phyloP scores from a whole-genome alignment of 2,329 filamentous ascomycete species.

The Lecanicillium sp. region DNA sequence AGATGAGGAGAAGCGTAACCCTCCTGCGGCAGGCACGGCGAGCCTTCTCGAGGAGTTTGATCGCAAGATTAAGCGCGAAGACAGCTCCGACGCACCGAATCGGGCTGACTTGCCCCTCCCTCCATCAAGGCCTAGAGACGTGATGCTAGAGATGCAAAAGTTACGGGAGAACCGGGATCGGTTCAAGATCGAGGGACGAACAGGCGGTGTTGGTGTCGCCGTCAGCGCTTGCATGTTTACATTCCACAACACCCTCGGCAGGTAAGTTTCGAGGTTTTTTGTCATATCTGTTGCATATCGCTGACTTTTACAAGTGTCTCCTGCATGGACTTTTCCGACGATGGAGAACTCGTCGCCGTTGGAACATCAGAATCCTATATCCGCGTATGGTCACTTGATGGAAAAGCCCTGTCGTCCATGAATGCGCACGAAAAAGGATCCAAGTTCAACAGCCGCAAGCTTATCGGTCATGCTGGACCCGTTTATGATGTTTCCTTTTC shows the following conservation, averaged over 20 bases:
- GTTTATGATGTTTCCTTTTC: conserved; percentile 90
- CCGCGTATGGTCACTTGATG: conserved; percentile 86
- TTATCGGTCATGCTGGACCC: conserved; percentile 85
- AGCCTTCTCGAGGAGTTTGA: conserved; percentile 84
- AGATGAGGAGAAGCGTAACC: conserved; percentile 73
- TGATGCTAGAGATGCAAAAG: conserved; percentile 89
- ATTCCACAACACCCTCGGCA: conserved; percentile 92
- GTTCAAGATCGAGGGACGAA: conserved; percentile 78
- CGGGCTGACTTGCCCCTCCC: conserved; percentile 78
- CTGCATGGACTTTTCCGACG: conserved; percentile 93
- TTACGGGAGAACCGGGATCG: conserved; percentile 88
- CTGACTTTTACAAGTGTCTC: conserved; percentile 51
- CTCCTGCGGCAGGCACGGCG: conserved; percentile 61
- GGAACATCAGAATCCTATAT: conserved; percentile 95
- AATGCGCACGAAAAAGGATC: conserved; percentile 50
- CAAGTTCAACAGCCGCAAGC: conserved; percentile 56
- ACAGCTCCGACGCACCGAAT: conserved; percentile 73
- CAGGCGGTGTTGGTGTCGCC: conserved; percentile 73
- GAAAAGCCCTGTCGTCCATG: conserved; percentile 66
- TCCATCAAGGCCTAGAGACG: conserved; percentile 79
- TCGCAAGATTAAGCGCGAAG: conserved; percentile 79
- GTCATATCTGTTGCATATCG: not conserved
- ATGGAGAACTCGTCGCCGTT: conserved; percentile 76
- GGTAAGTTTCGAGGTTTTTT: conserved; percentile 41
- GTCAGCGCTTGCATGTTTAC: conserved; percentile 96